Conservation (phyloP, 352 stramenopile species). For the Blastocystis hominis region DNA sequence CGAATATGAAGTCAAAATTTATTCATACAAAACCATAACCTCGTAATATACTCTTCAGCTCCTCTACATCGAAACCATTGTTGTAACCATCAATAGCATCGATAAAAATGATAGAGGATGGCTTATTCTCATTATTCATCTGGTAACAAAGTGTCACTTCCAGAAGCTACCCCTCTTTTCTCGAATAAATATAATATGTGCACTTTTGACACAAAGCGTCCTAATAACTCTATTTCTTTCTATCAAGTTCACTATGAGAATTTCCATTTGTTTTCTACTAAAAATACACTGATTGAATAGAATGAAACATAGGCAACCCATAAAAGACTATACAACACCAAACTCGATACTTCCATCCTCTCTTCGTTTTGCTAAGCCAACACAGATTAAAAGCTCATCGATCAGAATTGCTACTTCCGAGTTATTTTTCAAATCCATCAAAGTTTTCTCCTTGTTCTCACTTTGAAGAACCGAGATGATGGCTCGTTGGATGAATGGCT, state of each 20-base stretch:
- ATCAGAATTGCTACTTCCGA: conserved; percentile 42
- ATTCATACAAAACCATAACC: neutral
- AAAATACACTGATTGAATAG: neutral
- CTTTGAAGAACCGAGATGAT: conserved; percentile 8
- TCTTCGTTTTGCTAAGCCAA: conserved; percentile 9
- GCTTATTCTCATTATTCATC: conserved; percentile 5
- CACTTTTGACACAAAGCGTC: neutral
- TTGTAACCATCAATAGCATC: conserved; percentile 41
- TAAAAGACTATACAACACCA: neutral
- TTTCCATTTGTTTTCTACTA: neutral
- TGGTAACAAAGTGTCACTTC: neutral
- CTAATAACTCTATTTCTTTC: neutral
- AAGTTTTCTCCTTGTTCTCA: conserved; percentile 27
- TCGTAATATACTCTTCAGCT: conserved; percentile 14
- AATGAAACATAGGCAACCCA: too few relatives aligned
- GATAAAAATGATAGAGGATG: conserved; percentile 11
- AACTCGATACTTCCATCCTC: conserved; percentile 48
- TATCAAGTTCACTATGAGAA: neutral
- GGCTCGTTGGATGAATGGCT: conserved; percentile 24
- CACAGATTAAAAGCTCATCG: conserved; percentile 34
- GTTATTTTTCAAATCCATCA: conserved; percentile 22
- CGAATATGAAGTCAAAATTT: neutral
- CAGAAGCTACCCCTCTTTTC: neutral
- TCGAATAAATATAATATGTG: neutral
- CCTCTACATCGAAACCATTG: conserved; percentile 30